A percentile compares a stretch with the other conserved stretches of the same genome.
phyloP scores from a whole-genome alignment of 176 grass and related monocot species.

The Oryza coarctata region DNA sequence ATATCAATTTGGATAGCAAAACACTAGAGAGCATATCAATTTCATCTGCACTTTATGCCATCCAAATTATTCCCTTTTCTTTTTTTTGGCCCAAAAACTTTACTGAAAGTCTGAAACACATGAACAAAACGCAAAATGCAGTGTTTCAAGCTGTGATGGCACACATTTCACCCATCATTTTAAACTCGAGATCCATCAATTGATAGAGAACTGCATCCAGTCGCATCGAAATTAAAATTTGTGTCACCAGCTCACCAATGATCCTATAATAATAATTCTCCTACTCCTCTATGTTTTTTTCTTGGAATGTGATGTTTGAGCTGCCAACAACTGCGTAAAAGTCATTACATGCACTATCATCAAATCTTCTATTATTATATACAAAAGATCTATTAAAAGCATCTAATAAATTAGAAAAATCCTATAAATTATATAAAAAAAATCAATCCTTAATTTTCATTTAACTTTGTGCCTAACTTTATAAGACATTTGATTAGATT shows the following conservation, averaged over 20 bases:
- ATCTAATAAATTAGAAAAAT: no score
- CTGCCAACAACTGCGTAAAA: neutral
- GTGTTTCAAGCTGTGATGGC: no score
- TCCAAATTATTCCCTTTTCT: neutral
- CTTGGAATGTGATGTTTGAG: constrained; percentile 16
- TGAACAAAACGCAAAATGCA: neutral
- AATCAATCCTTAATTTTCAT: no score
- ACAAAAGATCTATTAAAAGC: no score
- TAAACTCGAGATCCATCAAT: neutral
- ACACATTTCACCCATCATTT: neutral
- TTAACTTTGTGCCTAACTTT: no score
- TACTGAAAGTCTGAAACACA: neutral
- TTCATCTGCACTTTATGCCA: neutral
- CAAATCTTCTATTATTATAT: no score
- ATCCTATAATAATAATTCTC: neutral
- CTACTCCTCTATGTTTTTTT: neutral
- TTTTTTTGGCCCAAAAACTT: neutral
- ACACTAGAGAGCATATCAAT: neutral
- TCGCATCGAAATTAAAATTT: constrained; percentile 3
- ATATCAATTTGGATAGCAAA: constrained; percentile 3
- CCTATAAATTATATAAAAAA: no score
- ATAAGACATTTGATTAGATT: no score
- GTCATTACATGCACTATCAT: constrained; percentile 2
- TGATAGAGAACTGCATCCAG: neutral
- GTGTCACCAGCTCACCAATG: neutral